A percentile compares a stretch with the other conserved stretches of the same genome.
Evolutionary conservation across 2,329 filamentous ascomycete genomes (phyloP).

Genomic region (Passalora sequoiae): DNA sequence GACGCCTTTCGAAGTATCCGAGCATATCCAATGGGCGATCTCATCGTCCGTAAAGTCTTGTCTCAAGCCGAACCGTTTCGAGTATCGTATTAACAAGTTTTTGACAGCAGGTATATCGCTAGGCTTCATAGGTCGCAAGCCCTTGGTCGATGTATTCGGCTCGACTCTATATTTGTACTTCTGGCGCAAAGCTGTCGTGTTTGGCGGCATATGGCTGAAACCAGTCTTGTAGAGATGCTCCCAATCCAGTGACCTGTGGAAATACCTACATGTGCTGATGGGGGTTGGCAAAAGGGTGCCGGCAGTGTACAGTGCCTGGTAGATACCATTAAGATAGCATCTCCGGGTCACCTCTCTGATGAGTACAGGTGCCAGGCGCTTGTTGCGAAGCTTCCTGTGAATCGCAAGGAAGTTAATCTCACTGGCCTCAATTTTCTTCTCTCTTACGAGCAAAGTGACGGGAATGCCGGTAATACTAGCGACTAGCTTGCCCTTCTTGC

Average conservation of each 20-base stretch:
- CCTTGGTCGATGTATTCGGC: slow-evolving; percentile 59
- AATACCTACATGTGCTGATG: slow-evolving; percentile 90
- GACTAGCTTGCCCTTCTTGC: slow-evolving; percentile 77
- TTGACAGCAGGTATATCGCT: slow-evolving; percentile 74
- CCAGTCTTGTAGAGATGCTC: slow-evolving; percentile 90
- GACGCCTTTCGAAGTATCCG: slow-evolving; percentile 71
- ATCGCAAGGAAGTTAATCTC: slow-evolving; percentile 99
- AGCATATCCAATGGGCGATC: slow-evolving; percentile 79
- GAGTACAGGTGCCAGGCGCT: slow-evolving; percentile 84
- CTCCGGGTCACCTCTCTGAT: slow-evolving; percentile 97
- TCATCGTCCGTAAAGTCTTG: slow-evolving; percentile 77
- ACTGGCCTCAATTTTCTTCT: slow-evolving; percentile 68
- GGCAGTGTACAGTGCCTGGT: slow-evolving; percentile 93
- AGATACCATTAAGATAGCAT: slow-evolving; percentile 80
- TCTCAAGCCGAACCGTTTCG: slow-evolving; percentile 74
- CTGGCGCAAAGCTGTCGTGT: slow-evolving; percentile 80
- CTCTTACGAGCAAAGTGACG: slow-evolving; percentile 72
- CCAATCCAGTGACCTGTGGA: slow-evolving; percentile 91
- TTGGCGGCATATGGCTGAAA: slow-evolving; percentile 80
- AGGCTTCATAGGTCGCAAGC: slow-evolving; percentile 72
- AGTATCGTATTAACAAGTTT: slow-evolving; percentile 69
- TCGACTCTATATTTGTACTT: slow-evolving; percentile 81
- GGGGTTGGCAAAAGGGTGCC: slow-evolving; percentile 87
- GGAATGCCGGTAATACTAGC: slow-evolving; percentile 95
- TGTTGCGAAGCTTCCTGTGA: slow-evolving; percentile 93